Percentiles rank a stretch among this genome's conserved stretches.
phyloP scores from a whole-genome alignment of 139 green algal species.

The Micromonas commoda region DNA sequence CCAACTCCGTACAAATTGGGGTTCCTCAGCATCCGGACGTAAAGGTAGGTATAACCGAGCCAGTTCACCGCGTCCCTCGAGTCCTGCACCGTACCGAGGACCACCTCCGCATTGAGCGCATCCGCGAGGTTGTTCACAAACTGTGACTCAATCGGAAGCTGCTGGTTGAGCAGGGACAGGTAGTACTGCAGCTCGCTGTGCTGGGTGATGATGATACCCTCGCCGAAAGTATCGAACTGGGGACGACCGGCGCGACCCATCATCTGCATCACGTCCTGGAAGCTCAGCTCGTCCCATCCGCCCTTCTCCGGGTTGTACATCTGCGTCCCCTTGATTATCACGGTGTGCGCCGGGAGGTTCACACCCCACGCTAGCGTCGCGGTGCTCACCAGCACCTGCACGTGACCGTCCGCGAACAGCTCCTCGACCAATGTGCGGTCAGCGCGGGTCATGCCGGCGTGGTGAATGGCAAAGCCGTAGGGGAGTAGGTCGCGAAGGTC shows the following conservation, averaged over 20 bases:
- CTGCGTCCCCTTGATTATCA: slow-evolving; percentile 99
- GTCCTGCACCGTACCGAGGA: slow-evolving; percentile 65
- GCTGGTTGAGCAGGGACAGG: slow-evolving; percentile 93
- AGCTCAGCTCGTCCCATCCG: slow-evolving; percentile 82
- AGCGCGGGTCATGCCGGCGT: slow-evolving; percentile 85
- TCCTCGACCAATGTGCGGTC: slow-evolving; percentile 96
- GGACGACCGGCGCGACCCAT: slow-evolving; percentile 89
- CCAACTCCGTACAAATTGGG: slow-evolving; percentile 84
- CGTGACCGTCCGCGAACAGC: slow-evolving; percentile 91
- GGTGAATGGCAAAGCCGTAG: slow-evolving; percentile 94
- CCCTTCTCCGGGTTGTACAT: slow-evolving; percentile 92
- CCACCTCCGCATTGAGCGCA: slow-evolving; percentile 94
- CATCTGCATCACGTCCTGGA: slow-evolving; percentile 99
- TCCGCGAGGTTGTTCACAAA: slow-evolving; percentile 77
- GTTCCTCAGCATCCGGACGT: slow-evolving; percentile 91
- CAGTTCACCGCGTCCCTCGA: slow-evolving; percentile 29
- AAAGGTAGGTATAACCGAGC: slow-evolving; percentile 77
- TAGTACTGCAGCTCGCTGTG: slow-evolving; percentile 96
- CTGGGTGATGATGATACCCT: slow-evolving; percentile 94
- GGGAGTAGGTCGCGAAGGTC: slow-evolving; percentile 89
- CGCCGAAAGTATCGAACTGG: slow-evolving; percentile 91
- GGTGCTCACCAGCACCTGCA: slow-evolving; percentile 91
- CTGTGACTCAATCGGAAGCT: slow-evolving; percentile 96
- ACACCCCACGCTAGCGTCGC: slow-evolving; percentile 97
- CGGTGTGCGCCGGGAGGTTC: slow-evolving; percentile 96